Base-by-base conservation (phyloP, 768 basidiomycete species). In the Russula griseocarnosa region DNA sequence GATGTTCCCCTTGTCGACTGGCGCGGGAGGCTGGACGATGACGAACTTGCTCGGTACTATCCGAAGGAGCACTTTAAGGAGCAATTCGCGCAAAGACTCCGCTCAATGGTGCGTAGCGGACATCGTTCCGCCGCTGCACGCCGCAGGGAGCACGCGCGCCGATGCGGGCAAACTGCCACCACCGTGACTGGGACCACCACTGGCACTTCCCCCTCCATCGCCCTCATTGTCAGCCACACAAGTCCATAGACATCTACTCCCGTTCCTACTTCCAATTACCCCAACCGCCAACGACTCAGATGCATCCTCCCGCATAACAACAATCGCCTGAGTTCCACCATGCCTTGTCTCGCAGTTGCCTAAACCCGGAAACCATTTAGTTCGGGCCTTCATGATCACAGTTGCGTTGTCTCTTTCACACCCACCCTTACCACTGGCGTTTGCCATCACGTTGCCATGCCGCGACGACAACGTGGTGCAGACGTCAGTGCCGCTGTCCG, bases 391-490 rank as follows among this genome's bases (percentile, higher is more conserved):
- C 26, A 44, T 22, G 34, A 58, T 58, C 4, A 30, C 51, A 64
- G 63, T 32, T 65, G 40, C 49, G 63, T 61, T 20, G 1, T 36
- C 20, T n/a, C 49, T 52, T 60, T 5, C 5, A 18, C 24, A 7
- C 44, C 20, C 24, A 28, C 53, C 46, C 20, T 18, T 20, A 3
- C 38, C 36, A 22, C 58, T 64, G 62, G 36, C 50, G 62, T 34
- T 18, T 18, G 51, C 34, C 38, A 59, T 44, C 49, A 52, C 59
- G 63, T n/a, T 30, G 63, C 51, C 58, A 49, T 18, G 54, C 36
- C 58, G 63, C 63, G 63, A 59, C 63, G 63, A 54, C 54, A 40
- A 61, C 58, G 59, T 65, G 59, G 44, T 34, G 54, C 54, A 50
- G 47, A 32, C 30, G 30, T 22, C 59, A 52, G 63, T 34, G 53